Percentiles rank a stretch among this genome's conserved stretches.
Conservation (phyloP, 2,329 filamentous ascomycete genomes). For the Arachnopeziza araneosa region DNA sequence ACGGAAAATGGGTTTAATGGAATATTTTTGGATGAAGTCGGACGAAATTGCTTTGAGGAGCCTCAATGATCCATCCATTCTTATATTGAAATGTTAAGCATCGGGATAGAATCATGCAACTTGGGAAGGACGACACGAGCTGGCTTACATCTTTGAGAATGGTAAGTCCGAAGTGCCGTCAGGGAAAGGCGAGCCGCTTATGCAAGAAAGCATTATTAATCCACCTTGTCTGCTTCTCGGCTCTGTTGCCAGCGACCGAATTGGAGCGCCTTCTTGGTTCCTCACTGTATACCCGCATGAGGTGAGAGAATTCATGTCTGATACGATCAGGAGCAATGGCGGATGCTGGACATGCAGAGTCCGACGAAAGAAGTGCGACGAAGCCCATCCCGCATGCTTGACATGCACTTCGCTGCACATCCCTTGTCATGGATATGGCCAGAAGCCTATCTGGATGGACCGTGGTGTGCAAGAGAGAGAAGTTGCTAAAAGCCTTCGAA, state of each 20-base stretch:
- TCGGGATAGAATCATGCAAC: slow-evolving; percentile 17
- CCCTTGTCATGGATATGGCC: slow-evolving; percentile 46
- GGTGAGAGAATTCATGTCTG: neutral
- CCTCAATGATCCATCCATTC: neutral
- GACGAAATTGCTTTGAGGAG: too few species aligned
- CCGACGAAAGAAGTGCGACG: slow-evolving; percentile 61
- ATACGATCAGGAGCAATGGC: slow-evolving; percentile 12
- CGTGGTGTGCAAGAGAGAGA: slow-evolving; percentile 34
- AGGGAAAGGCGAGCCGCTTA: neutral
- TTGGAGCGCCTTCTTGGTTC: neutral
- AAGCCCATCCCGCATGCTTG: slow-evolving; percentile 52
- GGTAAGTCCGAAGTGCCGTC: too few species aligned
- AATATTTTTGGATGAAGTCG: too few species aligned
- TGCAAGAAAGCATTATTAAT: neutral
- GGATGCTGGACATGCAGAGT: slow-evolving; percentile 62
- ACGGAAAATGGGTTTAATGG: too few species aligned
- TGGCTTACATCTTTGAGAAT: too few species aligned
- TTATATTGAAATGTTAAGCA: neutral
- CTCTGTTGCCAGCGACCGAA: neutral
- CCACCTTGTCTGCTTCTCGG: neutral
- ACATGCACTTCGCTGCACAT: slow-evolving; percentile 48
- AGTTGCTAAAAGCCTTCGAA: slow-evolving; percentile 47
- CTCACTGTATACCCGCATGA: neutral
- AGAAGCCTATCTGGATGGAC: slow-evolving; percentile 26
- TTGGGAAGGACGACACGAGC: neutral